These are phyloP conservation scores for Glycine latifolia DNA, from an alignment of 306 rosid genomes.

Conservation along the genomic window DNA sequence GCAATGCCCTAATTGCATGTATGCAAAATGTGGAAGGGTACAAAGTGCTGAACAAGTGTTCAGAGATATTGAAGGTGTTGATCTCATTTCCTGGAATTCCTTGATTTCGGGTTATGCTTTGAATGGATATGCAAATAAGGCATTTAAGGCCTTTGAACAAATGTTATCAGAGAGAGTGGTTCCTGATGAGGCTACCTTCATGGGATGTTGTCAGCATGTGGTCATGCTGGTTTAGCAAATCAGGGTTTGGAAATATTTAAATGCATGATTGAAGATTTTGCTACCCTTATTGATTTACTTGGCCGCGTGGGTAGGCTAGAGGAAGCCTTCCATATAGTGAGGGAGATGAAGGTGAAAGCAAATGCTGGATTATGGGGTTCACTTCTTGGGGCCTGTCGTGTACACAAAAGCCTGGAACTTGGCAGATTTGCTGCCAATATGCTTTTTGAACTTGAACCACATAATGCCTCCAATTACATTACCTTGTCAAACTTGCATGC, in stretches of 20 bases:
- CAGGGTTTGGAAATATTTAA: conserved; percentile 63
- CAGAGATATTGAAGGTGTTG: conserved; percentile 53
- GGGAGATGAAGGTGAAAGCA: conserved; percentile 62
- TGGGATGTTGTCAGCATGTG: conserved; percentile 79
- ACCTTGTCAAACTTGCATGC: conserved; percentile 83
- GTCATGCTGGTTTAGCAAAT: conserved; percentile 71
- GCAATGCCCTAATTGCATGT: conserved; percentile 82
- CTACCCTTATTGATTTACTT: conserved; percentile 72
- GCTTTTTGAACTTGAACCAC: conserved; percentile 77
- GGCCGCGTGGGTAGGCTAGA: conserved; percentile 80
- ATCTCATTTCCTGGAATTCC: conserved; percentile 86
- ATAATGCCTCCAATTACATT: conserved; percentile 73
- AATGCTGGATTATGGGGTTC: conserved; percentile 85
- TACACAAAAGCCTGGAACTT: conserved; percentile 61
- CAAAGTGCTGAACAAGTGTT: conserved; percentile 64
- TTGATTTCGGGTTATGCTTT: conserved; percentile 79
- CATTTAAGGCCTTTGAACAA: conserved; percentile 61
- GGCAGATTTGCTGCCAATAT: conserved; percentile 64
- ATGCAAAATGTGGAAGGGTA: conserved; percentile 73
- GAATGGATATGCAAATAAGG: conserved; percentile 71
- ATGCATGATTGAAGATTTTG: conserved; percentile 66
- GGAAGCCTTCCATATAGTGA: conserved; percentile 69
- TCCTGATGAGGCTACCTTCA: conserved; percentile 77
- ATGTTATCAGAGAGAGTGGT: conserved; percentile 57
- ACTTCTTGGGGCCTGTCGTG: conserved; percentile 73